These are phyloP conservation scores for Penicillium fuscoglaucum DNA, from an alignment of 2,329 filamentous ascomycete genomes.

Conservation along the genomic window DNA sequence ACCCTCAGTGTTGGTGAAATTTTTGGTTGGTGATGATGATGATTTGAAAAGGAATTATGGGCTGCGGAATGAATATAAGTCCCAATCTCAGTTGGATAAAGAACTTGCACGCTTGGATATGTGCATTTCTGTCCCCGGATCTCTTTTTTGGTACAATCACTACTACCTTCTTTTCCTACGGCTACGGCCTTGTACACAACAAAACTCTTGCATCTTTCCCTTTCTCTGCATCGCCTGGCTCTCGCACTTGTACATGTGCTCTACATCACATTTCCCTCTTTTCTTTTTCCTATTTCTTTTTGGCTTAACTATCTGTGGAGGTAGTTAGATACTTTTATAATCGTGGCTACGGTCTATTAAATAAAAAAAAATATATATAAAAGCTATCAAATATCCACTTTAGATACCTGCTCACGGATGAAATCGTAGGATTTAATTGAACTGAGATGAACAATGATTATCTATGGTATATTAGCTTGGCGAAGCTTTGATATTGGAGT, in stretches of 20 bases:
- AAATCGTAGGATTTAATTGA: too few species aligned
- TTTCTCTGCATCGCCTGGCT: not conserved
- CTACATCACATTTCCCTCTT: not conserved
- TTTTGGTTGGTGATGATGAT: conserved; percentile 69
- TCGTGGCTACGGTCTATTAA: not conserved
- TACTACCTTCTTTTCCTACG: not conserved
- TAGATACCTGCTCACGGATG: not conserved
- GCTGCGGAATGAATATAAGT: not conserved
- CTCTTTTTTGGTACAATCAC: not conserved
- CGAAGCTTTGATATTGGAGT: too few species aligned
- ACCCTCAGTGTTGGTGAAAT: conserved; percentile 78
- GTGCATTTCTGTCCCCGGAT: not conserved
- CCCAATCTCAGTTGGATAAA: not conserved
- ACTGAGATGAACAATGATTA: too few species aligned
- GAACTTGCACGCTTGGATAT: not conserved
- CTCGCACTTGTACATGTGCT: not conserved
- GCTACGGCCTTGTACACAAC: not conserved
- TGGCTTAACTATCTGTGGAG: not conserved
- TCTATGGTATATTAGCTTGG: too few species aligned
- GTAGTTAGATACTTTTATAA: not conserved
- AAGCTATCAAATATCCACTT: not conserved
- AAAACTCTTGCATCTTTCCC: not conserved
- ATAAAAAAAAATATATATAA: not conserved
- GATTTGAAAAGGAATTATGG: not conserved
- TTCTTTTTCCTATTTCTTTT: not conserved